Base-by-base conservation (phyloP, 2,329 filamentous ascomycete species). In the Onygenales sp. region DNA sequence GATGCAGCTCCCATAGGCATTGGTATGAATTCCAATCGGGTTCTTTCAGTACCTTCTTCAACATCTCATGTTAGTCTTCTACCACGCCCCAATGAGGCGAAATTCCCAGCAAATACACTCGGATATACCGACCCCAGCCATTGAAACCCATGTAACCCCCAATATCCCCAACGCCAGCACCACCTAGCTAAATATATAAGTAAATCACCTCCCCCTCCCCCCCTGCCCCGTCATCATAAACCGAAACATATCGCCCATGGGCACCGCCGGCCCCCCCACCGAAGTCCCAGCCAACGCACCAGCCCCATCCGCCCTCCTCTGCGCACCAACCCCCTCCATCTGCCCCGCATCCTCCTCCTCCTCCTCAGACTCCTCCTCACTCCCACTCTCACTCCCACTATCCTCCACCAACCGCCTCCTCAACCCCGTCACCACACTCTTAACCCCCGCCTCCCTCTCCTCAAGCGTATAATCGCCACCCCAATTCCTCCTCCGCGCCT, bases 391-490 rank as follows among this genome's bases (percentile, higher is more conserved):
- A 7, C 71, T 72, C 1, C 70, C 70, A 2, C 68, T 69, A 9
- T 74, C 74, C 7, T 84, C 81, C 1, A 84, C 82, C 58, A 79
- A 61, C 53, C 70, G 74, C 59, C 80, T 77, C 63, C 69, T 77
- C 63, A 93, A 67, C 0, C 88, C 88, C 0, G 87, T 92, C 39
- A 83, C 77, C 45, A 91, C 85, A 60, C 82, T 85, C 62, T 86
- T 80, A 9, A 85, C 67, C 6, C 87, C 88, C 54, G 66, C 63
- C 54, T 79, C 81, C 50, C 80, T 77, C 73, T 93, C 88, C 61
- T 85, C 84, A 3, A 81, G 74, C 2, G 87, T 92, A 66, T 83
- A 93, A 53, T 84, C 77, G 53, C 86, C 84, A n/a, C 74, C 72
- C 61, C 76, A 80, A 58, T 82, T 73, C 67, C 72, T 66, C 59